Evolutionary conservation across 1,284 basidiomycete genomes (phyloP).

Genomic region (Ganoderma multipileum): DNA sequence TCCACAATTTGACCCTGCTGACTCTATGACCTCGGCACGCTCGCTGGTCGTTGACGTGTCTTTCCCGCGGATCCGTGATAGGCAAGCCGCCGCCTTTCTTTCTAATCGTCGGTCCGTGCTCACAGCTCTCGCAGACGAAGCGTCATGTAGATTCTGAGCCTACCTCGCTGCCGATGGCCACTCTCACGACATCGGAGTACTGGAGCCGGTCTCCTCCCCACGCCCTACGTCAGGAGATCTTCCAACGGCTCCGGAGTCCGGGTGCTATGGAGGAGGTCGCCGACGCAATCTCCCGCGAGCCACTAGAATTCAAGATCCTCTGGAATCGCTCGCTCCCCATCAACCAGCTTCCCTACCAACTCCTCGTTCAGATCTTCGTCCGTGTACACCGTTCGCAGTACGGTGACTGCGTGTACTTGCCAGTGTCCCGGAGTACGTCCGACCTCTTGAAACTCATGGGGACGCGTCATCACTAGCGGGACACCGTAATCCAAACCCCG

Average conservation of each 20-base stretch:
- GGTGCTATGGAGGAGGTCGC: not conserved
- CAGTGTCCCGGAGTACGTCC: not conserved
- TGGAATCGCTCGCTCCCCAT: not conserved
- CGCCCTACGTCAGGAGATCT: not conserved
- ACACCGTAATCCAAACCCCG: not conserved
- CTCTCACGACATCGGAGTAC: not conserved
- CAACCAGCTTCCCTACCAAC: not conserved
- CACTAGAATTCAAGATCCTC: not conserved
- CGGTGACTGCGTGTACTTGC: not conserved
- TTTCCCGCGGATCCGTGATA: too few species aligned
- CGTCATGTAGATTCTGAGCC: not conserved
- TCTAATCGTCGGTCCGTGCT: not conserved
- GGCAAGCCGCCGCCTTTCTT: too few species aligned
- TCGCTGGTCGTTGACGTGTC: too few species aligned
- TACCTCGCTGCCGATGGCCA: too few species aligned
- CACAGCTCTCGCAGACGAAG: not conserved
- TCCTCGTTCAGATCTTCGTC: too few species aligned
- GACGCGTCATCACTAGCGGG: not conserved
- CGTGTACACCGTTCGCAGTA: too few species aligned
- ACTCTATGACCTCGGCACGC: too few species aligned
- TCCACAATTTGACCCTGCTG: too few species aligned
- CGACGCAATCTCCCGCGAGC: not conserved
- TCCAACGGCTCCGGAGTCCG: not conserved
- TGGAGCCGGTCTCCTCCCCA: not conserved
- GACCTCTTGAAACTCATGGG: not conserved